A percentile compares a stretch with the other conserved stretches of the same genome.
phyloP scores from a whole-genome alignment of 129 eudicot genomes.

The Erigeron canadensis region DNA sequence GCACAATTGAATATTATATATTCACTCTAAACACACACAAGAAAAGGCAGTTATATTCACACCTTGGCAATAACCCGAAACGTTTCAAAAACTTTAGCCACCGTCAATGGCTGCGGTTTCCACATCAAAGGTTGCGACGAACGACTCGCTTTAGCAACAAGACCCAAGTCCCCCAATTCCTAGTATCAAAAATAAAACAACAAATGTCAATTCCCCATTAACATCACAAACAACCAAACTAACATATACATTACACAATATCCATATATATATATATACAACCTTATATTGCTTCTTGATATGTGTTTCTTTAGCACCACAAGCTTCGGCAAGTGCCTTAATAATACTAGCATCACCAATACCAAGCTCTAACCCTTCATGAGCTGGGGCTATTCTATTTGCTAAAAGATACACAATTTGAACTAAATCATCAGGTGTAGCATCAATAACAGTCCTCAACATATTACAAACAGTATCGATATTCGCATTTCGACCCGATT shows the following conservation, averaged over 20 bases:
- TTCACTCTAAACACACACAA: background rate
- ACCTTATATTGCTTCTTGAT: constrained; percentile 75
- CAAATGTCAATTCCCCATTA: constrained; percentile 4
- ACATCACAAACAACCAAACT: constrained; percentile 1
- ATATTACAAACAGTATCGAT: constrained; percentile 84
- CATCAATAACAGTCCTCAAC: constrained; percentile 81
- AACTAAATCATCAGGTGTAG: constrained; percentile 71
- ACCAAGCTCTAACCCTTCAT: constrained; percentile 93
- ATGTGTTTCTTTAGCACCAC: constrained; percentile 70
- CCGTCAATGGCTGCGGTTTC: constrained; percentile 78
- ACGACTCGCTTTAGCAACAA: constrained; percentile 87
- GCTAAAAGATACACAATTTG: constrained; percentile 76
- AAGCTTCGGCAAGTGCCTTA: constrained; percentile 93
- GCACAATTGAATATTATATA: background rate
- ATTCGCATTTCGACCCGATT: constrained; percentile 76
- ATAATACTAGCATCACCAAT: constrained; percentile 85
- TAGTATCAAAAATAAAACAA: constrained; percentile 6
- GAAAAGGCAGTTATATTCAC: background rate
- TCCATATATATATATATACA: background rate
- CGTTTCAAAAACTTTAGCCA: constrained; percentile 77
- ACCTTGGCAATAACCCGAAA: constrained; percentile 89
- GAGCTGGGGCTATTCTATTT: constrained; percentile 77
- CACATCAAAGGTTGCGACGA: constrained; percentile 81
- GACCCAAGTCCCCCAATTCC: constrained; percentile 95
- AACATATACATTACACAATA: too few relatives aligned